These are phyloP conservation scores for Euphorbia pulcherrima DNA, from an alignment of 345 rosid genomes.

Conservation along the genomic window DNA sequence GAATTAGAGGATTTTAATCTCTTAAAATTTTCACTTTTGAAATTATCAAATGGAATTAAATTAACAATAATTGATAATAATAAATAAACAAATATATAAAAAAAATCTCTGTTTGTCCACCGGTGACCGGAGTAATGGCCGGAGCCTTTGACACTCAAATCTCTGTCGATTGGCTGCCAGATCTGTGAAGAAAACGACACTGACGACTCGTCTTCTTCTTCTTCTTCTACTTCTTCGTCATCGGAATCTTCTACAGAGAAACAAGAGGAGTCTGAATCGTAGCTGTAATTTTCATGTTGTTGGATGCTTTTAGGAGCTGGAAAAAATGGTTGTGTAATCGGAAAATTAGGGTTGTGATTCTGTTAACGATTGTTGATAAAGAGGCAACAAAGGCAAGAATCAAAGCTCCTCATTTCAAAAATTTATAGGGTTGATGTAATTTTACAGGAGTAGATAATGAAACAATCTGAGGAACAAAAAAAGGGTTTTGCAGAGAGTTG, in stretches of 20 bases:
- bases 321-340: conserved; percentile 25
- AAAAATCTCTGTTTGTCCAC: too few relatives aligned
- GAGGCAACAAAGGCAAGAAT: conserved; percentile 60
- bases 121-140: conserved; percentile 21
- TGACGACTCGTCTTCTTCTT: background rate
- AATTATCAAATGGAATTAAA: too few relatives aligned
- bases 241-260: conserved; percentile 18
- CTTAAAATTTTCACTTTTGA: too few relatives aligned
- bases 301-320: background rate
- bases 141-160: conserved; percentile 44
- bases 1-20: too few relatives aligned
- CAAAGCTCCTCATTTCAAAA: conserved; percentile 70
- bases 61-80: too few relatives aligned
- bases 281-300: conserved; percentile 15
- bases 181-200: conserved; percentile 11
- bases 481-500: conserved; percentile 45
- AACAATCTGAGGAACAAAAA: conserved; percentile 33
- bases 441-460: conserved; percentile 32
- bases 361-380: conserved; percentile 40
- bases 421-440: conserved; percentile 32
- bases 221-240: conserved; percentile 29
- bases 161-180: conserved; percentile 30
- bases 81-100: too few relatives aligned
- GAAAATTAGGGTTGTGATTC: conserved; percentile 39
- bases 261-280: conserved; percentile 35